Evolutionary conservation across 2,329 filamentous ascomycete genomes (phyloP).

Genomic region (Pestalotiopsis fici): DNA sequence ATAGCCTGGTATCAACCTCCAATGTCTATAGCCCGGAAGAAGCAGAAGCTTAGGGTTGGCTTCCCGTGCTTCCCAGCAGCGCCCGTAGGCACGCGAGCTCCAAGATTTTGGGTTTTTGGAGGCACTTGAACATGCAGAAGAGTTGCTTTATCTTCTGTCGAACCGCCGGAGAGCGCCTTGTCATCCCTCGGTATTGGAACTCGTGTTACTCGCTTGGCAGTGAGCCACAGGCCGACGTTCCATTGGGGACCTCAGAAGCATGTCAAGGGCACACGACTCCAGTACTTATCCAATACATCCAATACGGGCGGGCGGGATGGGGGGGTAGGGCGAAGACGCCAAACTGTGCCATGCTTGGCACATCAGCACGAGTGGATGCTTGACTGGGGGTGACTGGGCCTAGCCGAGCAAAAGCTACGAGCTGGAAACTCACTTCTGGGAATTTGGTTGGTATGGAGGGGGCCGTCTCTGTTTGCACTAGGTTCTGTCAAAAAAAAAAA

Average conservation of each 20-base stretch:
- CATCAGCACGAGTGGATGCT: neutral
- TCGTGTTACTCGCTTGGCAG: slow-evolving; percentile 6
- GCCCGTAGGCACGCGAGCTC: slow-evolving; percentile 1
- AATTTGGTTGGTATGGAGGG: neutral
- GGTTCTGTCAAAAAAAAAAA: neutral
- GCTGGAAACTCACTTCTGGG: neutral
- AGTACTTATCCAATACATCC: neutral
- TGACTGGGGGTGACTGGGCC: neutral
- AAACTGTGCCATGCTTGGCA: slow-evolving; percentile 2
- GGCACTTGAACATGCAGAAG: neutral
- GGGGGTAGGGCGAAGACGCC: neutral
- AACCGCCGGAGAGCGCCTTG: neutral
- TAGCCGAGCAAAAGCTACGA: neutral
- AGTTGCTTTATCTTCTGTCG: neutral
- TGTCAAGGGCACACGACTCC: neutral
- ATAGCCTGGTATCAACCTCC: neutral
- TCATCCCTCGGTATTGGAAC: neutral
- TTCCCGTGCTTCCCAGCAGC: neutral
- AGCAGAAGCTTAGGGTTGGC: neutral
- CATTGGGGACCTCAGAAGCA: neutral
- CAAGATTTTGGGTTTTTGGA: neutral
- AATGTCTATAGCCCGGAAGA: neutral
- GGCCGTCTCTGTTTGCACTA: neutral
- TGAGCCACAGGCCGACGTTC: neutral
- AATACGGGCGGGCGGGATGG: neutral